Conservation (phyloP, 176 grass and related monocot species). For the Microstegium vimineum region DNA sequence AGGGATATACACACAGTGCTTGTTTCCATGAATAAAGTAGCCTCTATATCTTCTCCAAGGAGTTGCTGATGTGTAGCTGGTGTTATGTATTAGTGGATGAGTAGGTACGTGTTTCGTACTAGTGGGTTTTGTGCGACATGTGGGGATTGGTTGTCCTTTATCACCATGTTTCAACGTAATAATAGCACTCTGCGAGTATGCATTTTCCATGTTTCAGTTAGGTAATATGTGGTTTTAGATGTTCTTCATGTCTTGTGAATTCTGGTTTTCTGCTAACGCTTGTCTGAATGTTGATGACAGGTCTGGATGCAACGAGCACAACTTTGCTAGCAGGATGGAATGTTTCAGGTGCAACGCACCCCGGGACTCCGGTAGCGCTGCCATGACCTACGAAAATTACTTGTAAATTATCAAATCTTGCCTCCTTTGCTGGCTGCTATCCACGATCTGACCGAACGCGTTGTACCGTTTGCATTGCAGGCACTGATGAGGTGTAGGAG, state of each 20-base stretch:
- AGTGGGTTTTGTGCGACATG: background rate
- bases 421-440: background rate
- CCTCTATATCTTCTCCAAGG: background rate
- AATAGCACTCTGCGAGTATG: background rate
- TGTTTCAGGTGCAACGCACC: constrained; percentile 95
- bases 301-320: constrained; percentile 98
- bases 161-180: background rate
- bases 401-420: constrained; percentile 39
- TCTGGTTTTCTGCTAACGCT: background rate
- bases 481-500: constrained; percentile 69
- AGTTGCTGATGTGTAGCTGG: background rate
- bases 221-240: background rate
- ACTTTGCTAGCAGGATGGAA: constrained; percentile 93
- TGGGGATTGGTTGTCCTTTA: background rate
- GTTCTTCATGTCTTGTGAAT: background rate
- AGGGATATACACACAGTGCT: too few species aligned
- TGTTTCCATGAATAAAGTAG: too few species aligned
- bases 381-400: constrained; percentile 43
- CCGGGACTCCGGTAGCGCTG: constrained; percentile 73
- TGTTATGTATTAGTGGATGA: background rate
- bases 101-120: background rate
- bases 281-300: constrained; percentile 31
- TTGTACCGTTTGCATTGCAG: constrained; percentile 32
- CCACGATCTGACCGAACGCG: background rate
- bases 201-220: background rate